phyloP scores from a whole-genome alignment of 257 asterid species.

The Scutellaria baicalensis region DNA sequence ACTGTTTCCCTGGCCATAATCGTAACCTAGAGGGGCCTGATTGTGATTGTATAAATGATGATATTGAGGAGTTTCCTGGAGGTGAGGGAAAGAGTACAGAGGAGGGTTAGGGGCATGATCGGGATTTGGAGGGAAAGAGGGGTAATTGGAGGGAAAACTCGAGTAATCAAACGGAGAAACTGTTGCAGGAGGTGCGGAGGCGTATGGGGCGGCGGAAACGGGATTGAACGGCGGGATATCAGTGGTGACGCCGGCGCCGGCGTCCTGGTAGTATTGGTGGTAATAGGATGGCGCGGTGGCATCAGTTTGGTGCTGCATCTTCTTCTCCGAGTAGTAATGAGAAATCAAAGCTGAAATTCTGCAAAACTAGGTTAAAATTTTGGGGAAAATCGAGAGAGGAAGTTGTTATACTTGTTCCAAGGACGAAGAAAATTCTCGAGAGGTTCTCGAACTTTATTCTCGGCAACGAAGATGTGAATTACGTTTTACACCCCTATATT shows the following conservation, averaged over 20 bases:
- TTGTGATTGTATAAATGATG: slow-evolving; percentile 34
- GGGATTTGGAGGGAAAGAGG: slow-evolving; percentile 32
- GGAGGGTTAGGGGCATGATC: slow-evolving; percentile 39
- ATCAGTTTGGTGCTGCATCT: slow-evolving; percentile 35
- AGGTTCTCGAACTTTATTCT: slow-evolving; percentile 12
- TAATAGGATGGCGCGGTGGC: slow-evolving; percentile 40
- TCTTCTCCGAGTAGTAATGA: neutral
- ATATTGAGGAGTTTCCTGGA: slow-evolving; percentile 29
- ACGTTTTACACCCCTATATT: neutral
- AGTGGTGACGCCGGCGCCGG: slow-evolving; percentile 24
- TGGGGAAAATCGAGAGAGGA: neutral
- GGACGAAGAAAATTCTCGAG: neutral
- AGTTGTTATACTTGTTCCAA: slow-evolving; percentile 1
- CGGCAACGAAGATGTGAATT: neutral
- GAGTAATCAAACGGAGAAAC: slow-evolving; percentile 38
- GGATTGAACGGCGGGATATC: slow-evolving; percentile 27
- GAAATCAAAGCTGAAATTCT: neutral
- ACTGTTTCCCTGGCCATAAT: slow-evolving; percentile 20
- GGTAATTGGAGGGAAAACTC: slow-evolving; percentile 20
- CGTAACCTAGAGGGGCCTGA: slow-evolving; percentile 34
- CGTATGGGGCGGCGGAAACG: slow-evolving; percentile 26
- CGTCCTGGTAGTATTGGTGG: slow-evolving; percentile 41
- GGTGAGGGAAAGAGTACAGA: slow-evolving; percentile 50
- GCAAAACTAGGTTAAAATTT: neutral
- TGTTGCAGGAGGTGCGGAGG: slow-evolving; percentile 69